Conservation (phyloP, 2,329 filamentous ascomycete species). For the Exserohilum turcica region DNA sequence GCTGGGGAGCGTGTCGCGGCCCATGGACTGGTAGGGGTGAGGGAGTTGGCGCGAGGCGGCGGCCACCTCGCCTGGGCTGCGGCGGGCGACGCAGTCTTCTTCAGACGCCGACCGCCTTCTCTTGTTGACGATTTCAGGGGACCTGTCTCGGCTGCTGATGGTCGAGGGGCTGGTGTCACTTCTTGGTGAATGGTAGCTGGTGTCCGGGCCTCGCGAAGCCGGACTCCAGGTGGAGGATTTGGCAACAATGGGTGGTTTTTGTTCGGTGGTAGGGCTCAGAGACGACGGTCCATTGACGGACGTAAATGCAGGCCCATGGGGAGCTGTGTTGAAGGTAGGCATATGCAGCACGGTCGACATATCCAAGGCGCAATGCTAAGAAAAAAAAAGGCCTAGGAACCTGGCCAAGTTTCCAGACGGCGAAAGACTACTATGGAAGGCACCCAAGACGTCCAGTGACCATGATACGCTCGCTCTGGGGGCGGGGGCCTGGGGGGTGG, state of each 20-base stretch:
- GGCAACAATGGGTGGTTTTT: conserved; percentile 23
- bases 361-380: conserved; percentile 5
- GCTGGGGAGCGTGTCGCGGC: conserved; percentile 36
- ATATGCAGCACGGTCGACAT: conserved; percentile 46
- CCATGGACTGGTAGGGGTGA: conserved; percentile 44
- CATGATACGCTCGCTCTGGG: neutral
- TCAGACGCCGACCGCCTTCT: conserved; percentile 71
- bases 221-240: conserved; percentile 27
- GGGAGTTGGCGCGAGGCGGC: conserved; percentile 47
- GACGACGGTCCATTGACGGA: conserved; percentile 44
- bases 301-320: conserved; percentile 44
- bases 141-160: conserved; percentile 24
- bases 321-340: conserved; percentile 33
- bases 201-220: conserved; percentile 21
- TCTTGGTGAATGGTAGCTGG: conserved; percentile 25
- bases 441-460: conserved; percentile 5
- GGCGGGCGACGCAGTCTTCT: conserved; percentile 45
- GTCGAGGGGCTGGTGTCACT: conserved; percentile 30
- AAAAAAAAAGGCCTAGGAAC: neutral
- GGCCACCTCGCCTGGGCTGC: conserved; percentile 40
- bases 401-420: neutral
- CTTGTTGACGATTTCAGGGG: conserved; percentile 53
- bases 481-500: neutral
- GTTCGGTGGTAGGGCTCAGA: conserved; percentile 33
- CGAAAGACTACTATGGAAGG: conserved; percentile 1